Conservation (phyloP, 805 yeast genomes). For the Ogataea ganodermae region DNA sequence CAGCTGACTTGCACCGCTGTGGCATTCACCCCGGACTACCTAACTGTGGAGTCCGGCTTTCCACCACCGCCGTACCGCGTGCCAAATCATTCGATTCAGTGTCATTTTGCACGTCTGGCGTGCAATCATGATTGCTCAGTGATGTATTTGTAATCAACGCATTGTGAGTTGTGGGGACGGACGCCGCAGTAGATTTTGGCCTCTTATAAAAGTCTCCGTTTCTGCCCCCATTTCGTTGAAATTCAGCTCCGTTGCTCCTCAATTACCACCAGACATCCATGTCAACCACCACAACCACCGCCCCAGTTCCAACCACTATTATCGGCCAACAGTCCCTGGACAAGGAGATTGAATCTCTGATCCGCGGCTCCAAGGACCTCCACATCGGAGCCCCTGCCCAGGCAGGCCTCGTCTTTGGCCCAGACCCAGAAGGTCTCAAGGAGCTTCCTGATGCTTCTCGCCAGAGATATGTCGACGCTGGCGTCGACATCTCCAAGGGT, state of each 20-base stretch:
- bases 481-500: conserved; percentile 40
- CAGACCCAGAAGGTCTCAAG: conserved; percentile 25
- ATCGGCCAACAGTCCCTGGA: conserved; percentile 15
- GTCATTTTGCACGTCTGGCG: too few relatives aligned
- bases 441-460: conserved; percentile 29
- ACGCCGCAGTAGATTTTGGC: too few relatives aligned
- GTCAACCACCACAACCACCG: conserved; percentile 2
- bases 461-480: conserved; percentile 36
- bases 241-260: neutral
- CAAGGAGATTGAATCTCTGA: conserved; percentile 21
- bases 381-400: conserved; percentile 7
- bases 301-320: neutral
- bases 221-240: neutral
- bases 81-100: too few relatives aligned
- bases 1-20: too few relatives aligned
- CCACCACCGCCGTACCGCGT: too few relatives aligned
- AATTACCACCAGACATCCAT: neutral
- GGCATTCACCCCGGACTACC: too few relatives aligned
- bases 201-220: too few relatives aligned
- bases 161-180: too few relatives aligned
- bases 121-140: too few relatives aligned
- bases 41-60: too few relatives aligned
- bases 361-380: conserved; percentile 13
- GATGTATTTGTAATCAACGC: too few relatives aligned
- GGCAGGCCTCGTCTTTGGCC: conserved; percentile 8